These are phyloP conservation scores for Cynanchum wilfordii DNA, from an alignment of 257 asterid species.

Conservation along the genomic window DNA sequence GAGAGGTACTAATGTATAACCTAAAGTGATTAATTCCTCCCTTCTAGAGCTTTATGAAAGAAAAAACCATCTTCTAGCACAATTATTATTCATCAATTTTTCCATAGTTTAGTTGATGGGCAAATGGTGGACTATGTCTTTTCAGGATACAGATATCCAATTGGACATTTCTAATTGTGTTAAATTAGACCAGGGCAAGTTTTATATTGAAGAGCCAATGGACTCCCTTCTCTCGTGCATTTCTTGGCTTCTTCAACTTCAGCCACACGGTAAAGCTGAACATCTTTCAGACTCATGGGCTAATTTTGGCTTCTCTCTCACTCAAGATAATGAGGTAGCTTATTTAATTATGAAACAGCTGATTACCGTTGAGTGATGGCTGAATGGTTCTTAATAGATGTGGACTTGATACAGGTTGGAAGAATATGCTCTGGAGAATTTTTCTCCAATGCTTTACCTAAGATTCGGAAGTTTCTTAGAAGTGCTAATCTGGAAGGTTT, in stretches of 20 bases:
- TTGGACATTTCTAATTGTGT: constrained; percentile 49
- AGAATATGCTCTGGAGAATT: constrained; percentile 52
- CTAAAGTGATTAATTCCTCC: constrained; percentile 8
- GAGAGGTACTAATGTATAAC: constrained; percentile 46
- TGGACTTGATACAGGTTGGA: constrained; percentile 44
- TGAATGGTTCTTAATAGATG: constrained; percentile 18
- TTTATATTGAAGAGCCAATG: constrained; percentile 67
- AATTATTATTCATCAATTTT: not conserved
- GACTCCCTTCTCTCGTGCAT: constrained; percentile 78
- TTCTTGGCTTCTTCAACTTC: constrained; percentile 79
- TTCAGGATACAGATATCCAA: constrained; percentile 57
- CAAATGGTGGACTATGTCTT: constrained; percentile 11
- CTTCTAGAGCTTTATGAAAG: not conserved
- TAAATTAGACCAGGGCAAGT: constrained; percentile 52
- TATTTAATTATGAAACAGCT: not conserved
- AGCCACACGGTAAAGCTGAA: constrained; percentile 53
- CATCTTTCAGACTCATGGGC: constrained; percentile 53
- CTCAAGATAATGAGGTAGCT: constrained; percentile 75
- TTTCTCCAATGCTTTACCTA: constrained; percentile 52
- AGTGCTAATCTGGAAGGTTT: constrained; percentile 66
- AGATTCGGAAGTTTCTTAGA: constrained; percentile 56
- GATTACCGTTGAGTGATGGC: not conserved
- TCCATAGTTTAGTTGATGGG: constrained; percentile 1
- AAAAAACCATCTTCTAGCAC: not conserved
- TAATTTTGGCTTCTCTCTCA: constrained; percentile 77